phyloP scores from a whole-genome alignment of 257 asterid genomes.

The Ocimum tenuiflorum region DNA sequence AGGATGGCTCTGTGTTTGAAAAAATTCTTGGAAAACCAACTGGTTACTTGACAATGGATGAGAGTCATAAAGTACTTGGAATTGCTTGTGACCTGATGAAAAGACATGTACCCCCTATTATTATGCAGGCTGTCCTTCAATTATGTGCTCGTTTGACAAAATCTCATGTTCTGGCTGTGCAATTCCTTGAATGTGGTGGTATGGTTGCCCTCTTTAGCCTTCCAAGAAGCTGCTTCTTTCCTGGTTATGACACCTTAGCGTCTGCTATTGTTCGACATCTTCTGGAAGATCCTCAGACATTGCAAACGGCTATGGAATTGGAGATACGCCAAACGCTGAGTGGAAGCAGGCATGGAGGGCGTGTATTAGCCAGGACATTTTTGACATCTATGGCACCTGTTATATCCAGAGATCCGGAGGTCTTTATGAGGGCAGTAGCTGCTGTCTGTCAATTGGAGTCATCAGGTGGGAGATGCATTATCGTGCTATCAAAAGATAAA shows the following conservation, averaged over 20 bases:
- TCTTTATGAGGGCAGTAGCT: conserved; percentile 80
- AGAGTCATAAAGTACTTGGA: conserved; percentile 52
- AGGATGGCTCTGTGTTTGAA: conserved; percentile 41
- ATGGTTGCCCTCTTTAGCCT: conserved; percentile 79
- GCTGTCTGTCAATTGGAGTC: conserved; percentile 86
- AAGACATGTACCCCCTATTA: conserved; percentile 62
- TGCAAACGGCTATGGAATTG: conserved; percentile 95
- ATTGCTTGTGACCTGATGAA: conserved; percentile 84
- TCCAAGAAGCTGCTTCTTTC: conserved; percentile 84
- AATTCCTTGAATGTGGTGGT: conserved; percentile 82
- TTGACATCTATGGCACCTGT: conserved; percentile 93
- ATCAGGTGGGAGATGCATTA: conserved; percentile 79
- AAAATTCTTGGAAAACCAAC: conserved; percentile 75
- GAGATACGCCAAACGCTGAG: conserved; percentile 87
- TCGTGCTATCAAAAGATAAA: conserved; percentile 64
- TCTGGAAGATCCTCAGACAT: conserved; percentile 93
- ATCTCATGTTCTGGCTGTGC: conserved; percentile 67
- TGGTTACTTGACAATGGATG: conserved; percentile 79
- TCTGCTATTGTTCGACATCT: conserved; percentile 92
- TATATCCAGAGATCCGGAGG: conserved; percentile 82
- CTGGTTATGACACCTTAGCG: conserved; percentile 88
- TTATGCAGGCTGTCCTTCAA: conserved; percentile 94
- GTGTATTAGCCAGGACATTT: conserved; percentile 60
- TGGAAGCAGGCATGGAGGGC: conserved; percentile 78
- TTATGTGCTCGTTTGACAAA: conserved; percentile 93